Conservation (phyloP, 2,329 filamentous ascomycete species). For the Apiospora koreana region DNA sequence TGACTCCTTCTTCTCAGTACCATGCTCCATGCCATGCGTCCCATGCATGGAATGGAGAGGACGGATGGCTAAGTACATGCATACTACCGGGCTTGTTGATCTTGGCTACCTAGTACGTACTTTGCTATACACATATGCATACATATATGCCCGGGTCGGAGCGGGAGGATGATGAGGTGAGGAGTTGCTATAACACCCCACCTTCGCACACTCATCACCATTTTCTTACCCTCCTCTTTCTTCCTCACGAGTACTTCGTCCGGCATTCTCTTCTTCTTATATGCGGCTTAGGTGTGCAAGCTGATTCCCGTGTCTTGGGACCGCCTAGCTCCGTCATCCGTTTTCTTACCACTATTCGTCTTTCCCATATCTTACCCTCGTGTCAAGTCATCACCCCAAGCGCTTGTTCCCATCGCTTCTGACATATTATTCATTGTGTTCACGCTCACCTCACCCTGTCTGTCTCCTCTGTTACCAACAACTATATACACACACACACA, state of each 20-base stretch:
- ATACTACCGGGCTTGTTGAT: too few species aligned
- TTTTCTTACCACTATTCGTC: constrained; percentile 45
- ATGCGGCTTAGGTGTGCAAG: constrained; percentile 63
- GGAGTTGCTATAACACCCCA: constrained; percentile 46
- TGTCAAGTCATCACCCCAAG: constrained; percentile 21
- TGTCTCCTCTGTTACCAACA: constrained; percentile 13
- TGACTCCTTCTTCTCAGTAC: neutral
- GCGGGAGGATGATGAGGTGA: constrained; percentile 8
- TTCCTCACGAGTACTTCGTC: constrained; percentile 60
- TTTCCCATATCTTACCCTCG: constrained; percentile 37
- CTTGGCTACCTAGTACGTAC: too few species aligned
- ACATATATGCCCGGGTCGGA: constrained; percentile 4
- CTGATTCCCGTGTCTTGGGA: constrained; percentile 58
- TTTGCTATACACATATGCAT: neutral
- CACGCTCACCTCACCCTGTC: constrained; percentile 20
- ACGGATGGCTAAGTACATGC: constrained; percentile 5
- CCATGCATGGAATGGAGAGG: constrained; percentile 1
- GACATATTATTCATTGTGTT: constrained; percentile 28
- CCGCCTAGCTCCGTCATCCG: constrained; percentile 52
- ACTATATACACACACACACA: constrained; percentile 10
- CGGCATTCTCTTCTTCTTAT: constrained; percentile 58
- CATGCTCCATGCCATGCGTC: neutral
- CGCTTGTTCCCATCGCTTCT: constrained; percentile 27
- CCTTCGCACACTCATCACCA: constrained; percentile 45
- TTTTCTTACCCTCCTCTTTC: constrained; percentile 47